Conservation (phyloP, 768 basidiomycete genomes). For the Xerocomus potaroensis region DNA sequence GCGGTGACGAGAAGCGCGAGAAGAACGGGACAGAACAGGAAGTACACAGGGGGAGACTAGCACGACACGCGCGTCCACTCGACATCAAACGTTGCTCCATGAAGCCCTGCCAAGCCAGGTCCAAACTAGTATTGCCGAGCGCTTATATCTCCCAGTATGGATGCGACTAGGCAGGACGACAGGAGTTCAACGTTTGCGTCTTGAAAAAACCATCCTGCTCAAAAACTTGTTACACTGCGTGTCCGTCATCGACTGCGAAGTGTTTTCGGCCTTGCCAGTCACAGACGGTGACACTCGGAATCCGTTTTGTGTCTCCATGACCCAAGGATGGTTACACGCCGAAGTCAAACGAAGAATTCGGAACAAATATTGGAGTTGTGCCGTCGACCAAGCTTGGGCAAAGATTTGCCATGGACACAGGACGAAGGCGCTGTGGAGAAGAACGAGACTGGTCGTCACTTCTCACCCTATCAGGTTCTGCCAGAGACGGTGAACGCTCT, state of each 20-base stretch:
- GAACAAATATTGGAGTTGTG: not conserved
- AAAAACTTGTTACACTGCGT: conserved; percentile 25
- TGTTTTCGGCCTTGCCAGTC: conserved; percentile 25
- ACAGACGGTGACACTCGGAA: conserved; percentile 27
- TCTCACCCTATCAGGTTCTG: conserved; percentile 52
- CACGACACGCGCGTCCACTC: no score
- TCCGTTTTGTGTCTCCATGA: conserved; percentile 48
- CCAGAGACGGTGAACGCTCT: conserved; percentile 32
- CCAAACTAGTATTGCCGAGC: conserved; percentile 37
- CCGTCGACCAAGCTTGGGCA: conserved; percentile 7
- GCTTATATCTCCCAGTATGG: conserved; percentile 4
- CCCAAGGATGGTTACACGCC: conserved; percentile 27
- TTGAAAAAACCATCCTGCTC: conserved; percentile 14
- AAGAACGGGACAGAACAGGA: no score
- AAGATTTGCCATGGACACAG: conserved; percentile 10
- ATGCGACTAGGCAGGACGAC: conserved; percentile 14
- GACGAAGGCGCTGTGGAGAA: conserved; percentile 9
- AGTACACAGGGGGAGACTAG: no score
- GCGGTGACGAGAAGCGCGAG: no score
- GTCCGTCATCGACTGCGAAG: conserved; percentile 29
- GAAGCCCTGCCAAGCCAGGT: conserved; percentile 64
- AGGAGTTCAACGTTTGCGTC: conserved; percentile 12
- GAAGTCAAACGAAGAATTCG: conserved; percentile 7
- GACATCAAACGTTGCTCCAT: conserved; percentile 53
- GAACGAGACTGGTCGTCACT: conserved; percentile 47